Evolutionary conservation across 768 basidiomycete genomes (phyloP), one percentile per base, ranked within the genome.

Genomic region (Hysterangium stoloniferum): DNA sequence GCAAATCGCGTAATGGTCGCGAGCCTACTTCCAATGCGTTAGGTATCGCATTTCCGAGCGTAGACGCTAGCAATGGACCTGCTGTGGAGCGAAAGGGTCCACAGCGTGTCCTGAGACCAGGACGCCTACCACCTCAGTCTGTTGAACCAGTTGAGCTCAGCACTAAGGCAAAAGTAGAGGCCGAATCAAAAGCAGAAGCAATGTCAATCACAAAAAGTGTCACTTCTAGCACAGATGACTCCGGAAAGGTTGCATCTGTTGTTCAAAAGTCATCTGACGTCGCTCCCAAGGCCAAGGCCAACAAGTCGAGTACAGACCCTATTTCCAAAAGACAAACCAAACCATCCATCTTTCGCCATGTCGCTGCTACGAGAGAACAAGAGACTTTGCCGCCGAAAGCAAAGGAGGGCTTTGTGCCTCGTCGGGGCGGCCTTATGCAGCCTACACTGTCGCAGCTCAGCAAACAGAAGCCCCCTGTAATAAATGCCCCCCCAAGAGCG

Each of bases 381-480:
- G 19, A 40, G 38, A n/a, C n/a, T n/a, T n/a, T n/a, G n/a, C n/a
- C n/a, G n/a, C n/a, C n/a, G n/a, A 28, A 40, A 28, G 9, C 22
- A 25, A 51, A 42, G 19, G 27, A 40, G 29, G 38, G 40, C 2
- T 41, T 27, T 19, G 24, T 40, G 4, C 38, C 49, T 28, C 49
- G 38, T 41, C 49, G 49, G 40, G 49, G 49, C 6, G 49, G 49
- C 15, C 22, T 51, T 9, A 32, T 35, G 13, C 49, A 51, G 15
- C 49, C 49, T 5, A 51, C 49, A 37, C 17, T 51, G 25, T 51
- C 49, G 17, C 49, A 51, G 17, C 41, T 51, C 7, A 51, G 41
- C 28, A 51, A 51, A 28, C 49, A 51, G 31, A 51, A 37, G 22
- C 12, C 38, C 1, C 36, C 22, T 6, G 27, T 28, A 41, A 41